phyloP scores from a whole-genome alignment of 176 grass and related monocot species.

The Elymus sibiricus region DNA sequence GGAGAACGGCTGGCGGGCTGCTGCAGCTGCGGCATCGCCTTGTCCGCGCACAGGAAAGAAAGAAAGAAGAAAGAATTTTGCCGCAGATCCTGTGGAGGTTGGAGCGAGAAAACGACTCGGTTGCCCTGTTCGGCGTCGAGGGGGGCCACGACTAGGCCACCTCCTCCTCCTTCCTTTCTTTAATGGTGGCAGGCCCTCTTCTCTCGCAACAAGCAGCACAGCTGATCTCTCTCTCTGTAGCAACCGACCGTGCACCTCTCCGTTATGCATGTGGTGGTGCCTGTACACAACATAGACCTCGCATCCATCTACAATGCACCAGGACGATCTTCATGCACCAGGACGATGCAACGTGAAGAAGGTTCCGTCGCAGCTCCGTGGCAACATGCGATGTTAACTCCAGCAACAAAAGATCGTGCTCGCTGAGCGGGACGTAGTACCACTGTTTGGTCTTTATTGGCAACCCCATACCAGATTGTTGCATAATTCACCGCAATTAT shows the following conservation, averaged over 20 bases:
- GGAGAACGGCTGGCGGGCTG: background rate
- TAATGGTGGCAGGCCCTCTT: constrained; percentile 22
- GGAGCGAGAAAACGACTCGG: constrained; percentile 28
- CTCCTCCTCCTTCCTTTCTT: constrained; percentile 10
- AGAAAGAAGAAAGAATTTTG: background rate
- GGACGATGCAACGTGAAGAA: background rate
- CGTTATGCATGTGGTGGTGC: constrained; percentile 22
- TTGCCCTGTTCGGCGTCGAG: background rate
- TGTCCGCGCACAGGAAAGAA: background rate
- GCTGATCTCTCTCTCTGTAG: background rate
- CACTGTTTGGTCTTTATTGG: background rate
- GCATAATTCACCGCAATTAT: constrained; percentile 18
- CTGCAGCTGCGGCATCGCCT: background rate
- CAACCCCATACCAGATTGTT: background rate
- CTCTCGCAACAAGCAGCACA: constrained; percentile 18
- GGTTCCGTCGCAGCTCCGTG: background rate
- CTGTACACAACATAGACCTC: background rate
- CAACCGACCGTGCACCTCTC: constrained; percentile 15
- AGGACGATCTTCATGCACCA: no score
- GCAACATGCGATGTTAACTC: background rate
- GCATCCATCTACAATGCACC: background rate
- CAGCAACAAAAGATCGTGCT: background rate
- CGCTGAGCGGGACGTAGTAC: no score
- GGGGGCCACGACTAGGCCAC: constrained; percentile 18
- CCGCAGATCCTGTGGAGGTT: constrained; percentile 22